phyloP scores from a whole-genome alignment of 2,329 filamentous ascomycete genomes.

The Canariomyces notabilis region DNA sequence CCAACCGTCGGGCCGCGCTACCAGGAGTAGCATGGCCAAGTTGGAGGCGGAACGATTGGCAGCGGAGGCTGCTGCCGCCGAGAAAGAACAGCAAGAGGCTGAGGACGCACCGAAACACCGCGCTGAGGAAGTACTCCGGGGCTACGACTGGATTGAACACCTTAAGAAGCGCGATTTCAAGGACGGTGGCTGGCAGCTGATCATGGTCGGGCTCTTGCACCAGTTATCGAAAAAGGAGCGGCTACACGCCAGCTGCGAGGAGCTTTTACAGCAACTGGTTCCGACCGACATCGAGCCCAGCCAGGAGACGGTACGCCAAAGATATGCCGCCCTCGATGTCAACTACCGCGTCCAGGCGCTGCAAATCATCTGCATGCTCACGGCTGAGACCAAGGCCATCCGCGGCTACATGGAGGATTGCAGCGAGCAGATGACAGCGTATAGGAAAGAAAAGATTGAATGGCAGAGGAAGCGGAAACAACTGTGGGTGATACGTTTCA shows the following conservation, averaged over 20 bases:
- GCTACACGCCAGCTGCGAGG: conserved; percentile 67
- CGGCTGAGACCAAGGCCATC: conserved; percentile 78
- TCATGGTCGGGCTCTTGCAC: conserved; percentile 80
- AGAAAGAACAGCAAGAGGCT: conserved; percentile 42
- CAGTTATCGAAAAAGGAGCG: conserved; percentile 74
- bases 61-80: conserved; percentile 52
- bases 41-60: conserved; percentile 66
- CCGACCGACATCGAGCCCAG: conserved; percentile 72
- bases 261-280: conserved; percentile 73
- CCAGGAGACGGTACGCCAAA: conserved; percentile 63
- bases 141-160: conserved; percentile 80
- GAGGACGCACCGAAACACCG: conserved; percentile 54
- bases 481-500: conserved; percentile 44
- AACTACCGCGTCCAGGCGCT: conserved; percentile 77
- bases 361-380: conserved; percentile 81
- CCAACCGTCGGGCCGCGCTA: conserved; percentile 64
- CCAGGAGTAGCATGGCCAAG: conserved; percentile 80
- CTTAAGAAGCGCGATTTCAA: conserved; percentile 78
- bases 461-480: conserved; percentile 73
- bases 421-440: conserved; percentile 87
- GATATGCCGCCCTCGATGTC: conserved; percentile 73
- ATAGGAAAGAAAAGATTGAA: conserved; percentile 93
- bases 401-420: conserved; percentile 88
- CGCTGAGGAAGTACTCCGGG: conserved; percentile 68
- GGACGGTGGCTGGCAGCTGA: conserved; percentile 85